Conservation (phyloP, 345 rosid genomes). For the Boechera stricta region DNA sequence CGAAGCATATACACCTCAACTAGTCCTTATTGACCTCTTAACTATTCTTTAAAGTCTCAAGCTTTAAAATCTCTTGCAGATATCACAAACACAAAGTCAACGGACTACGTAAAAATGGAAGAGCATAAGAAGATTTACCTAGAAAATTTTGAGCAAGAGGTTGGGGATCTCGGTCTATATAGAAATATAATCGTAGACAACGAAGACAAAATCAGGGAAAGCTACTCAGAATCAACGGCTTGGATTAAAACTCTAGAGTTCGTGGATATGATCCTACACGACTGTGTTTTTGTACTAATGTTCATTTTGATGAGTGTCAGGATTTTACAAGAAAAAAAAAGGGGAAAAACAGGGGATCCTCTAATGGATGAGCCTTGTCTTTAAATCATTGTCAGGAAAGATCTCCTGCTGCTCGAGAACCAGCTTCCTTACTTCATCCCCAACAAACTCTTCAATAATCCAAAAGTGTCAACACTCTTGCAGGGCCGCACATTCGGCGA, state of each 20-base stretch:
- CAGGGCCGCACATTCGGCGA: not conserved
- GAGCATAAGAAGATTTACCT: not conserved
- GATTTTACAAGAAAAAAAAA: too few relatives aligned
- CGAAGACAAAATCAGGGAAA: not conserved
- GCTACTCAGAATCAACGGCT: not conserved
- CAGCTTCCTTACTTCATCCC: not conserved
- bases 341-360: too few relatives aligned
- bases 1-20: too few relatives aligned
- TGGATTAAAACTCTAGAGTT: not conserved
- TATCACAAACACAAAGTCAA: not conserved
- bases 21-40: slow-evolving; percentile 21
- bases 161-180: not conserved
- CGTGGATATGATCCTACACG: not conserved
- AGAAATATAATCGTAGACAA: not conserved
- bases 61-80: not conserved
- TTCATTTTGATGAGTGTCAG: too few relatives aligned
- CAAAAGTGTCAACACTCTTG: not conserved
- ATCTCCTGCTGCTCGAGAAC: not conserved
- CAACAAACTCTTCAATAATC: too few relatives aligned
- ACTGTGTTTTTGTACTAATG: too few relatives aligned
- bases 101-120: slow-evolving; percentile 18
- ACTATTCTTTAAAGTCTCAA: not conserved
- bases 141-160: not conserved
- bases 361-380: too few relatives aligned
- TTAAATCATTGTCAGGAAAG: not conserved